Evolutionary conservation across 2,329 filamentous ascomycete species (phyloP).

Genomic region (Botrytis medusae): DNA sequence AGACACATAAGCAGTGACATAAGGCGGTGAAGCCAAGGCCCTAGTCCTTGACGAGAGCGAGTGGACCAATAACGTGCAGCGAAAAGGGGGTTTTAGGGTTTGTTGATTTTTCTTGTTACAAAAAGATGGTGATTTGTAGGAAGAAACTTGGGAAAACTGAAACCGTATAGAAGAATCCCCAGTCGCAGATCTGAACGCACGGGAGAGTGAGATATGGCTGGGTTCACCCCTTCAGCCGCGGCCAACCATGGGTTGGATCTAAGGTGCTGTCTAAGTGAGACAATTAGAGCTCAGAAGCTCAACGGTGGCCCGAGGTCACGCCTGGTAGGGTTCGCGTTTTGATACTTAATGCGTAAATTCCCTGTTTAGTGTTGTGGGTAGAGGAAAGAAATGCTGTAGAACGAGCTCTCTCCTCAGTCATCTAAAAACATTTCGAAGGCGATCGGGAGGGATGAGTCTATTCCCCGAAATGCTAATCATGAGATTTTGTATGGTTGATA

Average conservation of each 20-base stretch:
- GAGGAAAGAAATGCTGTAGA: neutral
- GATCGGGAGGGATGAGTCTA: neutral
- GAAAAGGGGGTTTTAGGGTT: conserved; percentile 15
- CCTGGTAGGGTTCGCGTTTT: neutral
- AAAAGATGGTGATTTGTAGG: neutral
- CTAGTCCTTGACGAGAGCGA: neutral
- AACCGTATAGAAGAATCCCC: neutral
- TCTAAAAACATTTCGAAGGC: neutral
- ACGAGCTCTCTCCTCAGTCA: neutral
- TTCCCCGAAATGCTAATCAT: neutral
- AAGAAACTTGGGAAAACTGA: neutral
- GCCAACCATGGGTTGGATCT: neutral
- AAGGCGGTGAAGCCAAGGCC: conserved; percentile 2
- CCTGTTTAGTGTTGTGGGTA: neutral
- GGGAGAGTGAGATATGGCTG: neutral
- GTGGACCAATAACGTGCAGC: neutral
- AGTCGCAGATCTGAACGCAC: conserved; percentile 9
- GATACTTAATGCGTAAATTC: neutral
- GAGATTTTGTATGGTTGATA: neutral
- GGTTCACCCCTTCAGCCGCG: conserved; percentile 2
- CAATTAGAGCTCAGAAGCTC: conserved; percentile 7
- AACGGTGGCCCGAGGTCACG: conserved; percentile 8
- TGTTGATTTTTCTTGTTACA: neutral
- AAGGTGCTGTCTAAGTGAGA: neutral
- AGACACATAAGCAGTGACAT: neutral